A percentile compares a stretch with the other conserved stretches of the same genome.
These are phyloP conservation scores for Rosa rugosa DNA, from an alignment of 306 rosid species.

Conservation along the genomic window DNA sequence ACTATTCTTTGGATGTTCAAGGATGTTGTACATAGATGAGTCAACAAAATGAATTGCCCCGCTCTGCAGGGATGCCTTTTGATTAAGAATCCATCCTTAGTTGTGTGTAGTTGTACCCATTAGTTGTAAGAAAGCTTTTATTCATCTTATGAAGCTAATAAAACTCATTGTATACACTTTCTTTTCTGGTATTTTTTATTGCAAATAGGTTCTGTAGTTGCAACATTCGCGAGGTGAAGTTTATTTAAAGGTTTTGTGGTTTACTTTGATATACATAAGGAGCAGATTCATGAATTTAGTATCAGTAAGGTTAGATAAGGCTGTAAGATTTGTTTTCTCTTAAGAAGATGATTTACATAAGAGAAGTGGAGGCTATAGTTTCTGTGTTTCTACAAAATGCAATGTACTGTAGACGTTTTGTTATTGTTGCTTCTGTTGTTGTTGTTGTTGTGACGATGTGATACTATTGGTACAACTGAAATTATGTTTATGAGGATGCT, in stretches of 20 bases:
- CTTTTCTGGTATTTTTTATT: not conserved
- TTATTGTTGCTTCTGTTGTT: not conserved
- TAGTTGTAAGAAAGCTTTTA: not conserved
- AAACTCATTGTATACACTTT: not conserved
- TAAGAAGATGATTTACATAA: not conserved
- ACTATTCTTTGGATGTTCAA: not conserved
- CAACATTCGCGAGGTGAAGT: not conserved
- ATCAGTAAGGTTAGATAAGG: slow-evolving; percentile 1
- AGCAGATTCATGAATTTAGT: not conserved
- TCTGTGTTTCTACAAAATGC: not conserved
- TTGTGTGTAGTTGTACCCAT: not conserved
- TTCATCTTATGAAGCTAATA: not conserved
- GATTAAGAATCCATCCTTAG: not conserved
- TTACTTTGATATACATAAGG: not conserved
- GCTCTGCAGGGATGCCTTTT: not conserved
- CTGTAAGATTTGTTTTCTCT: not conserved
- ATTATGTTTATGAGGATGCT: not conserved
- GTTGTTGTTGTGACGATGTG: not conserved
- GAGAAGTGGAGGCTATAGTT: not conserved
- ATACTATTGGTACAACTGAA: not conserved
- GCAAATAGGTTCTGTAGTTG: not conserved
- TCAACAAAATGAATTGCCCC: not conserved
- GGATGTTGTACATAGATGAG: not conserved
- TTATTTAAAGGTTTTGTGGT: not conserved
- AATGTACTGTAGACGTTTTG: not conserved